These are phyloP conservation scores for Paspalum notatum DNA, from an alignment of 176 grass and related monocot species.

Conservation along the genomic window DNA sequence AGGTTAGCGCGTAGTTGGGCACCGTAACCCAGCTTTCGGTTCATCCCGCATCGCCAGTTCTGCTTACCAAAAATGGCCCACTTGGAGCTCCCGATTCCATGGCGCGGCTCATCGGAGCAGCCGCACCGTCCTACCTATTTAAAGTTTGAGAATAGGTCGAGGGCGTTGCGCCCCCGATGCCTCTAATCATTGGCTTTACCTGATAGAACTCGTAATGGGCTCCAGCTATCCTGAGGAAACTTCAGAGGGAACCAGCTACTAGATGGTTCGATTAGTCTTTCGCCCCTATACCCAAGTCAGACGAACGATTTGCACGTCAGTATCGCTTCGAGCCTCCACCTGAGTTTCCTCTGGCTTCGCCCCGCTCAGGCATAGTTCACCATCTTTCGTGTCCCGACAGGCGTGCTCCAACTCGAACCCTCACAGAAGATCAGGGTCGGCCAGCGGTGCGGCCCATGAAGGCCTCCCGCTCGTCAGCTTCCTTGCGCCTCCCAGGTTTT, in stretches of 20 bases:
- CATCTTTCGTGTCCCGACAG: constrained; percentile 60
- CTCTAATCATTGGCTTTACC: constrained; percentile 72
- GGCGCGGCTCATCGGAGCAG: constrained; percentile 29
- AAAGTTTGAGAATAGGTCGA: constrained; percentile 56
- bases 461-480: constrained; percentile 6
- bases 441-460: constrained; percentile 37
- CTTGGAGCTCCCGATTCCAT: constrained; percentile 57
- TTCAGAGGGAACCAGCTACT: constrained; percentile 47
- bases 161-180: constrained; percentile 64
- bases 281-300: constrained; percentile 33
- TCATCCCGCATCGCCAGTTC: constrained; percentile 73
- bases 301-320: constrained; percentile 34
- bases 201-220: constrained; percentile 55
- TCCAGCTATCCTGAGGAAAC: constrained; percentile 62
- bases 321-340: constrained; percentile 66
- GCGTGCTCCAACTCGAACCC: constrained; percentile 79
- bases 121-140: constrained; percentile 43
- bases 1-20: constrained; percentile 64
- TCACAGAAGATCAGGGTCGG: constrained; percentile 63
- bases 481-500: constrained; percentile 50
- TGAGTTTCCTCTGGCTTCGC: constrained; percentile 71
- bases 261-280: constrained; percentile 52
- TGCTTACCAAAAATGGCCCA: constrained; percentile 78
- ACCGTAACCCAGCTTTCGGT: constrained; percentile 61
- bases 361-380: constrained; percentile 62